Conservation (phyloP, 83 land plant species). For the Thuja plicata region DNA sequence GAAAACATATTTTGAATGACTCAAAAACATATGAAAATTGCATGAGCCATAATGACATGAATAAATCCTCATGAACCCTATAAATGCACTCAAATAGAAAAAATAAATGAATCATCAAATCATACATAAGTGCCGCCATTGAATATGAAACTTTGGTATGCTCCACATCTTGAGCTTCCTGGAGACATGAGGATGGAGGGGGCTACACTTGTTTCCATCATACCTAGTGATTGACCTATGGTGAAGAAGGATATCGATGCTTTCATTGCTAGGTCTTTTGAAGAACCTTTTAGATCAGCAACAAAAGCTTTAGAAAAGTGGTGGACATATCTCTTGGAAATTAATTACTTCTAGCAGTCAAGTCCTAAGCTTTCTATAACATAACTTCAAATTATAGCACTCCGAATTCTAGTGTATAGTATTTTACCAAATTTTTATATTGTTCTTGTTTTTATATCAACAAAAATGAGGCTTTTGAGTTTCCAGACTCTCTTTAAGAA, state of each 20-base stretch:
- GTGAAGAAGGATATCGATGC: constrained; percentile 1
- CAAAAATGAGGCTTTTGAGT: constrained; percentile 1
- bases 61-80: too few relatives aligned
- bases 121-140: too few relatives aligned
- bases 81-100: too few relatives aligned
- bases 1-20: too few relatives aligned
- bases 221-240: constrained; percentile 14
- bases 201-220: constrained; percentile 37
- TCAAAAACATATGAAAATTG: too few relatives aligned
- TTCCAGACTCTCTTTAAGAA: neutral
- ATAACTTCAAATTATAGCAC: neutral
- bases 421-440: neutral
- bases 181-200: constrained; percentile 31
- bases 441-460: neutral
- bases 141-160: too few relatives aligned
- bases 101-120: too few relatives aligned
- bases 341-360: constrained; percentile 29
- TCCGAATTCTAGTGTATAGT: neutral
- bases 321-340: constrained; percentile 38
- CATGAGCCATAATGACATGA: too few relatives aligned
- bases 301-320: constrained; percentile 29
- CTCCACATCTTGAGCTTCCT: constrained; percentile 23
- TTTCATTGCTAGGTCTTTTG: constrained; percentile 20
- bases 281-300: constrained; percentile 15
- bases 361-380: neutral